A percentile compares a stretch with the other conserved stretches of the same genome.
Evolutionary conservation across 106 monocot species (phyloP).

Genomic region (Dioscorea alata): DNA sequence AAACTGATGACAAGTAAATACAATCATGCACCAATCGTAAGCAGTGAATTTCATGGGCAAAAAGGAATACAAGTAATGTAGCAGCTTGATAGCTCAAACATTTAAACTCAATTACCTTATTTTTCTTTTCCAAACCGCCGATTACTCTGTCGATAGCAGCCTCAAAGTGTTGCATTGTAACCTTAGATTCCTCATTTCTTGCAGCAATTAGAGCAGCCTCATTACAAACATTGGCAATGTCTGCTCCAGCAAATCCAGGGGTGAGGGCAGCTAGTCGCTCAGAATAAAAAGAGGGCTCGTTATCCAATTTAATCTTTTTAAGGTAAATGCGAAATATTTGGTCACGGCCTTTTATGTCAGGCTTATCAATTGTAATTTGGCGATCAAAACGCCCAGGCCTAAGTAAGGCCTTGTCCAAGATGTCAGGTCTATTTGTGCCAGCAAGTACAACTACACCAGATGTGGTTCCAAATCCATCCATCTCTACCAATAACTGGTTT

Average conservation of each 20-base stretch:
- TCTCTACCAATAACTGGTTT: slow-evolving; percentile 43
- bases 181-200: slow-evolving; percentile 45
- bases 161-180: slow-evolving; percentile 89
- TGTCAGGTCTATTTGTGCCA: slow-evolving; percentile 57
- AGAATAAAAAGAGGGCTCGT: slow-evolving; percentile 83
- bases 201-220: slow-evolving; percentile 97
- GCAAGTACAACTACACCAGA: slow-evolving; percentile 38
- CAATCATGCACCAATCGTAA: no score
- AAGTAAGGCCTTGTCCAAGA: slow-evolving; percentile 86
- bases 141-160: slow-evolving; percentile 88
- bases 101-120: slow-evolving; percentile 47
- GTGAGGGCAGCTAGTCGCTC: slow-evolving; percentile 87
- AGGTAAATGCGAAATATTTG: slow-evolving; percentile 89
- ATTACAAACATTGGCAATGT: slow-evolving; percentile 97
- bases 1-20: no score
- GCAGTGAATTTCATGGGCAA: no score
- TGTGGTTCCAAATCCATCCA: slow-evolving; percentile 44
- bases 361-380: slow-evolving; percentile 82
- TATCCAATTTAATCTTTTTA: slow-evolving; percentile 81
- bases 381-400: slow-evolving; percentile 96
- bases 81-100: neutral
- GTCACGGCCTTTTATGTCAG: slow-evolving; percentile 91
- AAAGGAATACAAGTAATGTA: no score
- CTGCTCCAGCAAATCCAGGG: slow-evolving; percentile 98
- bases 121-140: slow-evolving; percentile 96